Conservation (phyloP, 2,329 filamentous ascomycete genomes). For the Basipetospora sp. region DNA sequence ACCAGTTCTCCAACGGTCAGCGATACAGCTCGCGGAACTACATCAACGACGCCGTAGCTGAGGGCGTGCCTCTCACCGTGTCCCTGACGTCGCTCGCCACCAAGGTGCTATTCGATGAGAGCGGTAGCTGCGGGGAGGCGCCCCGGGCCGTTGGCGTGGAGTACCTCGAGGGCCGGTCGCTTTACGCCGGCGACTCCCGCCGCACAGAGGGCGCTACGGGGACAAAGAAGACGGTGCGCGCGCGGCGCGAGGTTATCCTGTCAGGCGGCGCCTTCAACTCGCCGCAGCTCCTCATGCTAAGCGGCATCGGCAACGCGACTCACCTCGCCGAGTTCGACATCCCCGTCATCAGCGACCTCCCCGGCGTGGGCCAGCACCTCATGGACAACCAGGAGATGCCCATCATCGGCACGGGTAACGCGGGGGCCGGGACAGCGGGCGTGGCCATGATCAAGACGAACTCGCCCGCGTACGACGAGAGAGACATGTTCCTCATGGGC, state of each 20-base stretch:
- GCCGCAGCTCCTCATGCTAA: slow-evolving; percentile 36
- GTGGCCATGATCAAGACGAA: slow-evolving; percentile 8
- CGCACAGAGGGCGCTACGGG: slow-evolving; percentile 15
- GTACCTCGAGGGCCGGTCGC: slow-evolving; percentile 10
- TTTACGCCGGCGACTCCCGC: slow-evolving; percentile 19
- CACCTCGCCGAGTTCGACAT: slow-evolving; percentile 33
- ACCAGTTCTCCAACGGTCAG: slow-evolving; percentile 15
- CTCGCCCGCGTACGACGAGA: slow-evolving; percentile 8
- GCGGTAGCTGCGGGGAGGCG: slow-evolving; percentile 8
- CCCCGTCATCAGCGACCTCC: slow-evolving; percentile 34
- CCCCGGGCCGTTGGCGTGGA: slow-evolving; percentile 26
- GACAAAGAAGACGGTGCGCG: slow-evolving; percentile 12
- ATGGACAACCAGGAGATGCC: slow-evolving; percentile 24
- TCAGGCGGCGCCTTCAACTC: slow-evolving; percentile 34
- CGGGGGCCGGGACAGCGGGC: slow-evolving; percentile 2
- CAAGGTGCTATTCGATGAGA: slow-evolving; percentile 22
- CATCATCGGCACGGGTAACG: slow-evolving; percentile 16
- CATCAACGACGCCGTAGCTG: slow-evolving; percentile 9
- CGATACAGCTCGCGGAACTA: slow-evolving; percentile 17
- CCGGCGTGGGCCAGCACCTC: slow-evolving; percentile 45
- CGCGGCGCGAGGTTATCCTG: slow-evolving; percentile 32
- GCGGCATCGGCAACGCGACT: slow-evolving; percentile 29
- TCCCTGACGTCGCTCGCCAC: slow-evolving; percentile 18
- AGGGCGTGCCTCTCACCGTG: slow-evolving; percentile 10
- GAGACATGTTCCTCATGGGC: slow-evolving; percentile 9